Evolutionary conservation across 768 basidiomycete species (phyloP).

Genomic region (Sarcodon aspratus): DNA sequence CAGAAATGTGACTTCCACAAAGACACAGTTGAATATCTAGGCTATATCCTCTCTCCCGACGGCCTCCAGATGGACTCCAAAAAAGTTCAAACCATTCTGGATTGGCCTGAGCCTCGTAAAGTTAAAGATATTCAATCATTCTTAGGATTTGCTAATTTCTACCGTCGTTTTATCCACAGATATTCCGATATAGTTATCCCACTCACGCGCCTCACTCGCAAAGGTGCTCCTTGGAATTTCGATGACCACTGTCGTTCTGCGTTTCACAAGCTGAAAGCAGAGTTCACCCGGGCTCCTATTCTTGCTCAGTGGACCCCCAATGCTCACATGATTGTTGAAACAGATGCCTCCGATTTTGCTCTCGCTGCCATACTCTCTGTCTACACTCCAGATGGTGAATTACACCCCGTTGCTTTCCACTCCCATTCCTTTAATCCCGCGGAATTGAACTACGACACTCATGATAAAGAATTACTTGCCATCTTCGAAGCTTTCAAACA

Average conservation of each 20-base stretch:
- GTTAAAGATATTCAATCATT: constrained; percentile 20
- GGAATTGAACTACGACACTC: constrained; percentile 36
- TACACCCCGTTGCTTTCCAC: constrained; percentile 21
- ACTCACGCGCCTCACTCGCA: constrained; percentile 17
- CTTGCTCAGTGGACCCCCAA: constrained; percentile 10
- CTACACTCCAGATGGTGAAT: constrained; percentile 6
- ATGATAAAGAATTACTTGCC: constrained; percentile 39
- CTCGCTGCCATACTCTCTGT: constrained; percentile 7
- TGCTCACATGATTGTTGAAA: constrained; percentile 7
- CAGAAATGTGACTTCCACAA: constrained; percentile 26
- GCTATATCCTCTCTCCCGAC: constrained; percentile 22
- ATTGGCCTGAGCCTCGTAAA: constrained; percentile 17
- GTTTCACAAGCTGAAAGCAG: constrained; percentile 18
- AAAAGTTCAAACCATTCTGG: constrained; percentile 23
- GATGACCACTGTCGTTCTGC: constrained; percentile 5
- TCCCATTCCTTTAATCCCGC: constrained; percentile 16
- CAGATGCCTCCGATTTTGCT: constrained; percentile 14
- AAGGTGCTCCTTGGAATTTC: constrained; percentile 14
- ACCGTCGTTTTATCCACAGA: constrained; percentile 18
- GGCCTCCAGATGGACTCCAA: constrained; percentile 24
- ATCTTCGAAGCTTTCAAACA: constrained; percentile 22
- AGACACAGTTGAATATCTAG: constrained; percentile 27
- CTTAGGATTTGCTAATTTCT: constrained; percentile 22
- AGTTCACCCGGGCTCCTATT: constrained; percentile 10
- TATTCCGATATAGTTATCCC: constrained; percentile 23